Base-by-base conservation (phyloP, 257 asterid genomes). In the Solanum appendiculatum region DNA sequence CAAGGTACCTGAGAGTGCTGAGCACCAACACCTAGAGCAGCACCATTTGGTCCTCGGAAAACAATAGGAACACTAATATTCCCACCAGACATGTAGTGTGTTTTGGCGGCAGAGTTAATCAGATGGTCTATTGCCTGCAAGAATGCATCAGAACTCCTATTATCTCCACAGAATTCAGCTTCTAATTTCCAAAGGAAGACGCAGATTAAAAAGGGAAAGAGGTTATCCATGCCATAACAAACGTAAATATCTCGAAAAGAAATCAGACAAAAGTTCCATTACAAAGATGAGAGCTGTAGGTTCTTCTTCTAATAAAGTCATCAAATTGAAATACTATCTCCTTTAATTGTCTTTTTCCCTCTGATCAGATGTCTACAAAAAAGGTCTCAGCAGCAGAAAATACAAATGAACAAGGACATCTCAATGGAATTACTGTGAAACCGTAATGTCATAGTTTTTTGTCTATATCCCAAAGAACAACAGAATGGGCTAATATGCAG, bases 21-120 rank as follows among this genome's bases (percentile, higher is more conserved):
- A 48, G 94, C 94, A 60, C 93, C 93, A 72, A 92, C 94, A 42
- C 93, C 94, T 86, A 92, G 89, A 64, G 94, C 94, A n/a, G 93
- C 94, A 64, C 93, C 93, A 89, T 92, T 92, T 25, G 94, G 94
- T 48, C 94, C 94, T 88, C 93, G 88, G 64, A 92, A 92, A 70
- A 92, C 93, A 83, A 92, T 92, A 84, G 94, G 94, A 44, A 92
- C 94, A 42, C 89, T 74, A 40, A 92, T 90, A 58, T 92, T 91
- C 60, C 94, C 94, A 88, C 91, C 77, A 48, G 94, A 92, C 94
- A 92, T 92, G 86, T 90, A 90, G 85, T 90, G 86, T 82, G 92
- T 88, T 83, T 92, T 92, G 87, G 94, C 94, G 56, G 94, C 94
- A 73, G 94, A 92, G 85, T 92, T 90, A 68, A 92, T 88, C 63